Base-by-base conservation (phyloP, 768 basidiomycete species). In the Suillus lakei region DNA sequence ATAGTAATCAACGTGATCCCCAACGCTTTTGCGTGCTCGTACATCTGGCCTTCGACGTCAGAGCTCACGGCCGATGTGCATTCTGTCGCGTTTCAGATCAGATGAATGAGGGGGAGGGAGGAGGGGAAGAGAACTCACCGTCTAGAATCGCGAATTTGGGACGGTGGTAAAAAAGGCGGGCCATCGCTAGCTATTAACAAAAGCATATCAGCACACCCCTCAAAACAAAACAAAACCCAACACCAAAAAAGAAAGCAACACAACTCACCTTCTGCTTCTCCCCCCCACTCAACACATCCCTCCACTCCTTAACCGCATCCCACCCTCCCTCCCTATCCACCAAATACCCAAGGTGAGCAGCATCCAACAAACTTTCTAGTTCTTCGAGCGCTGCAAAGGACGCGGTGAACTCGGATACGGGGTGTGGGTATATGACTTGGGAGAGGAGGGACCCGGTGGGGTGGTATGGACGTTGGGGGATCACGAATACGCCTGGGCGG, bases 1-100 rank as follows among this genome's bases (percentile, higher is more conserved):
- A 98, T 94, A 4, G 96, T 98, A 64, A 99, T 91, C 55, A 99
- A 84, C 0, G 96, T 96, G 72, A 98, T 95, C 1, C 91, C 95
- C 15, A 93, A 81, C 38, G 88, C 84, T 77, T 98, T 98, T 34
- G 92, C 91, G 68, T 93, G 89, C 74, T 96, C 92, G 79, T 98
- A 99, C 93, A 99, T 96, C 68, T 88, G 83, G 0, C 96, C 96
- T 75, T 99, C 96, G 26, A 98, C 96, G 73, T 99, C 97, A 67
- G 92, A 93, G 15, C 95, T 96, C 12, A 99, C 95, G 1, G 96
- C 97, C 63, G 92, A 94, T 7, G 96, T 98, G 76, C 95, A 98
- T 73, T 99, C 96, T 92, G 72, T 15, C 18, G 23, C 18, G 5
- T 60, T 32, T 67, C 63, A 34, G 69, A 67, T 59, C 30, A 0